Conservation (phyloP, 192 early-diverging fungal genomes). For the Umbelopsis vinacea region DNA sequence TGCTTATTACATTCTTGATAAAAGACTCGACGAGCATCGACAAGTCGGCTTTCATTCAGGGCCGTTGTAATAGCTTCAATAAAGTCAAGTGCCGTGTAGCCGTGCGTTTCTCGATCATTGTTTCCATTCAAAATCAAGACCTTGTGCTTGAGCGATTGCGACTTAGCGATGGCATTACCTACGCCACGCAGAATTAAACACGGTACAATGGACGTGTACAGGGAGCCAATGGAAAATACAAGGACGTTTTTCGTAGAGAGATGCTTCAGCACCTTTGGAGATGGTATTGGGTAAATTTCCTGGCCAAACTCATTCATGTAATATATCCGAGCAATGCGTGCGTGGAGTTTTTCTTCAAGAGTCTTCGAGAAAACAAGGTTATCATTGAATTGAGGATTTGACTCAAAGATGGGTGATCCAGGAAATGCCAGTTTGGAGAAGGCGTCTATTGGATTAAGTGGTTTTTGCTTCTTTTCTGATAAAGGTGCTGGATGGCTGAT, state of each 20-base stretch:
- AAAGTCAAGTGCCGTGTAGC: conserved; percentile 75
- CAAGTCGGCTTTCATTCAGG: conserved; percentile 54
- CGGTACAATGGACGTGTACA: conserved; percentile 77
- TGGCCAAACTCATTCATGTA: conserved; percentile 76
- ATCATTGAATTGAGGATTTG: neutral
- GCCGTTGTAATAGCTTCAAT: conserved; percentile 68
- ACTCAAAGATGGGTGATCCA: conserved; percentile 25
- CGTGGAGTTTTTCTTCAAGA: conserved; percentile 41
- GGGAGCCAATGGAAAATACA: conserved; percentile 73
- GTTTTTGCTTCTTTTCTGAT: neutral
- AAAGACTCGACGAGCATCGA: conserved; percentile 38
- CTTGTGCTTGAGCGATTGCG: conserved; percentile 56
- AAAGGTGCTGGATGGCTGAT: conserved; percentile 67
- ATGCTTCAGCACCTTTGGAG: conserved; percentile 58
- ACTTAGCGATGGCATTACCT: conserved; percentile 62
- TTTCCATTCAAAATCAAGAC: conserved; percentile 73
- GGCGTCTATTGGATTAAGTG: conserved; percentile 45
- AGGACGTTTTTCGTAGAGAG: conserved; percentile 57
- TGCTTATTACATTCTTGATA: conserved; percentile 25
- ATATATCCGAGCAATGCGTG: conserved; percentile 65
- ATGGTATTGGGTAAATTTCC: conserved; percentile 69
- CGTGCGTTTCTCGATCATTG: conserved; percentile 68
- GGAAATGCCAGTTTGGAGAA: conserved; percentile 42
- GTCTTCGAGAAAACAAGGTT: conserved; percentile 65
- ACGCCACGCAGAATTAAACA: conserved; percentile 72